Conservation (phyloP, 306 rosid species). For the Lotus japonicus region DNA sequence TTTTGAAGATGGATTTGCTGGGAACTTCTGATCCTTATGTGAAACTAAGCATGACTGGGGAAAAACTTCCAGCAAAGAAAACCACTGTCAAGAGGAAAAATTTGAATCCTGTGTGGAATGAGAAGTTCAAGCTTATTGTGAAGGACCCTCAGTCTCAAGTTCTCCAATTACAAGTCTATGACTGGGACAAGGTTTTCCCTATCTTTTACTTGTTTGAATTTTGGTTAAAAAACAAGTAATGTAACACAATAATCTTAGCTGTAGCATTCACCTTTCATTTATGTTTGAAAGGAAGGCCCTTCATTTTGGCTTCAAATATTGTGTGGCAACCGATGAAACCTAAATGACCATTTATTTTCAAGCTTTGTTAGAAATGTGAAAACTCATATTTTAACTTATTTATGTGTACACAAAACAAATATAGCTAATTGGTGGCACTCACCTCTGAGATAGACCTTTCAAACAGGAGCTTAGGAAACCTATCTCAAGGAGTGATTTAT, state of each 20-base stretch:
- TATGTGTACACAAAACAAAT: no score
- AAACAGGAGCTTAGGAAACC: no score
- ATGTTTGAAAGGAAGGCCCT: no score
- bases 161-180: constrained; percentile 81
- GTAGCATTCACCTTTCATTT: background rate
- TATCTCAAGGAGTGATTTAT: no score
- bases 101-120: constrained; percentile 94
- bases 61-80: constrained; percentile 65
- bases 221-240: background rate
- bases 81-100: constrained; percentile 69
- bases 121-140: constrained; percentile 82
- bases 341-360: no score
- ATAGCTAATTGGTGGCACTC: no score
- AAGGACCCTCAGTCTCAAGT: constrained; percentile 80
- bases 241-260: background rate
- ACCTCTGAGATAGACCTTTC: no score
- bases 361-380: no score
- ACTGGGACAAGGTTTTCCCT: constrained; percentile 87
- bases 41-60: constrained; percentile 68
- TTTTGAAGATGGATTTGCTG: constrained; percentile 76
- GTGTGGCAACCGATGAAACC: no score
- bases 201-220: constrained; percentile 25
- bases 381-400: no score
- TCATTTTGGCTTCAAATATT: no score
- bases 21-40: constrained; percentile 96